Base-by-base conservation (phyloP, 1,139 yeast genomes). In the Saccharomyces hybrid region DNA sequence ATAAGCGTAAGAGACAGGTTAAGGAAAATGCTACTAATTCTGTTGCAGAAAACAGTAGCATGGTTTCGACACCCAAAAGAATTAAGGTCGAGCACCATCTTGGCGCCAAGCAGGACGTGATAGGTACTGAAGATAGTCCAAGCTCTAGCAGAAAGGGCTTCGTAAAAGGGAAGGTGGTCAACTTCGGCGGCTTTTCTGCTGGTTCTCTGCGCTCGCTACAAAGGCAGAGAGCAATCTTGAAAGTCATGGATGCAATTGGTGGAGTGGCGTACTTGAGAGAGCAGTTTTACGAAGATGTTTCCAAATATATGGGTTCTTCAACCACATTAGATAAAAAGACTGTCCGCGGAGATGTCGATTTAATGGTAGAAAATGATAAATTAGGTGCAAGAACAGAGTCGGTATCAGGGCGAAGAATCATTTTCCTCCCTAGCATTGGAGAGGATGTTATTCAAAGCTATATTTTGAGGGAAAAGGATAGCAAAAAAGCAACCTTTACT, bases 281-380 rank as follows among this genome's bases (percentile, higher is more conserved):
- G 49, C 66, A 63, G 34, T 59, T 67, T 29, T 62, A 62, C 34
- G 71, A 67, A 27, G 62, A 62, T 9, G 59, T 69, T 5, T 61
- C 71, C 13, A 62, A 60, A 26, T 56, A 52, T 31, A 58, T 69
- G 62, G 65, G 64, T 1, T 62, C 70, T 5, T 54, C 56, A 16
- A 65, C 70, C 5, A 52, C 62, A 7, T 51, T 69, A 4, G 72
- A 69, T 49, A 69, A 67, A 51, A 69, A 68, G 48, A 69, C 71
- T 2, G 58, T 63, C 11, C 58, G 61, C 26, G 65, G 70, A 28
- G 72, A 69, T 52, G 62, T 68, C 2, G 61, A 58, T 14, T 53
- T 62, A 41, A 53, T 69, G 61, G 55, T 63, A 5, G 52, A 63
- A 28, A 58, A 59, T 32, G 55, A 59, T 4, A 69, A 67, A 56